Conservation (phyloP, 2,329 filamentous ascomycete species). For the Fusarium sp. region DNA sequence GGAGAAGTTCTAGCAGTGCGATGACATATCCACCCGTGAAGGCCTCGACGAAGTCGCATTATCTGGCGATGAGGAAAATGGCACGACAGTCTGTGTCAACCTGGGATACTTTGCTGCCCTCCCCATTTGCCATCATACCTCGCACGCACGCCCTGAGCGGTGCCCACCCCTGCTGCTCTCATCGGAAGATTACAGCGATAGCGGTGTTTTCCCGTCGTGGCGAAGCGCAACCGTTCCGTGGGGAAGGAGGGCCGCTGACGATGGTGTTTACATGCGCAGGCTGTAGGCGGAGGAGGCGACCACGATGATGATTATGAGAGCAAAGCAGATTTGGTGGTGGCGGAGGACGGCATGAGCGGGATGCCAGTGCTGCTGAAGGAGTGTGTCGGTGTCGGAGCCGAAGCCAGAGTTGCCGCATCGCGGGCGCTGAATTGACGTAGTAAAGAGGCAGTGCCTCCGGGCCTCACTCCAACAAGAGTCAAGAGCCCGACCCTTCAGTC, state of each 20-base stretch:
- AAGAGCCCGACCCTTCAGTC: conserved; percentile 7
- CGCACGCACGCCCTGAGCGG: not conserved
- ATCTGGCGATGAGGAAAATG: conserved; percentile 20
- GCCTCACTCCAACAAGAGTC: conserved; percentile 25
- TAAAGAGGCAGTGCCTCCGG: conserved; percentile 1
- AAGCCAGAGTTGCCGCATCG: conserved; percentile 13
- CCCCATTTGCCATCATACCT: not conserved
- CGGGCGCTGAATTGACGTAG: conserved; percentile 5
- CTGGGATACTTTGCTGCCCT: conserved; percentile 10
- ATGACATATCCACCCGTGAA: conserved; percentile 26
- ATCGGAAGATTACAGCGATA: conserved; percentile 8
- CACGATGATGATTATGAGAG: not conserved
- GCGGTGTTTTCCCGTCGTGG: conserved; percentile 16
- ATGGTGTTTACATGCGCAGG: not conserved
- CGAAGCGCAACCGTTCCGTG: conserved; percentile 17
- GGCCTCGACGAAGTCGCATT: conserved; percentile 31
- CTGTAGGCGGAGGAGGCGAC: not conserved
- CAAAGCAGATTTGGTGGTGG: conserved; percentile 8
- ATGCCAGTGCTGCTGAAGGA: conserved; percentile 10
- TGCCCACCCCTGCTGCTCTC: not conserved
- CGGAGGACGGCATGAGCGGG: conserved; percentile 4
- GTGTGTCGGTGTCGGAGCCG: conserved; percentile 5
- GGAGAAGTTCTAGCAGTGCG: conserved; percentile 20
- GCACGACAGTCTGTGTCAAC: conserved; percentile 30
- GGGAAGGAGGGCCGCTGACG: conserved; percentile 16